Evolutionary conservation across 768 basidiomycete genomes (phyloP).

Genomic region (Suillus tomentosus): DNA sequence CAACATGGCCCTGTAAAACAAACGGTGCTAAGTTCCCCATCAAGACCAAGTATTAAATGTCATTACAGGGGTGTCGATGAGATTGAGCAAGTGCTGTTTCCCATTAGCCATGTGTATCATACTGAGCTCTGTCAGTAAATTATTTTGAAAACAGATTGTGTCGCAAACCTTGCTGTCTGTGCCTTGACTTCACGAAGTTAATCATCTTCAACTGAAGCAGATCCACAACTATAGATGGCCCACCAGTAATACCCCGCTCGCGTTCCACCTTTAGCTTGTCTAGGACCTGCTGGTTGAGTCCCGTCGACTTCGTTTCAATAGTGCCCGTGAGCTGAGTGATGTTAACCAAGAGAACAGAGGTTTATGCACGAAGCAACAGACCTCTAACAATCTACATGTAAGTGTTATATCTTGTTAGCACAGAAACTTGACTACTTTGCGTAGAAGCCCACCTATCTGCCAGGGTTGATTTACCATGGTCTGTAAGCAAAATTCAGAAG

Average conservation of each 20-base stretch:
- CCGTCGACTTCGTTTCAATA: slow-evolving; percentile 63
- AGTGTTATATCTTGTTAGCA: slow-evolving; percentile 12
- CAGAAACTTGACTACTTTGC: background rate
- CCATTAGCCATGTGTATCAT: slow-evolving; percentile 73
- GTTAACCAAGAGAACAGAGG: background rate
- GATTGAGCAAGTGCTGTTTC: slow-evolving; percentile 75
- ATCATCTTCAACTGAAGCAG: slow-evolving; percentile 6
- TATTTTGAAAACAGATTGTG: background rate
- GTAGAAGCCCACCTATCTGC: slow-evolving; percentile 68
- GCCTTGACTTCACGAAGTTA: slow-evolving; percentile 71
- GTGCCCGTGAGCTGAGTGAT: slow-evolving; percentile 78
- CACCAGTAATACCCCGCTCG: slow-evolving; percentile 94
- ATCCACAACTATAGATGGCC: slow-evolving; percentile 18
- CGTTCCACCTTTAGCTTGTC: slow-evolving; percentile 97
- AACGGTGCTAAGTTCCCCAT: too few relatives aligned
- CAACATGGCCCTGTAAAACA: slow-evolving; percentile 80
- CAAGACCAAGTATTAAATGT: background rate
- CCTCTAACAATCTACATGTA: slow-evolving; percentile 69
- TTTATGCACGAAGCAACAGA: slow-evolving; percentile 25
- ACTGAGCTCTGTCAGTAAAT: slow-evolving; percentile 39
- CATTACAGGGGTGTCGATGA: slow-evolving; percentile 92
- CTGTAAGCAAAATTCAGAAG: slow-evolving; percentile 37
- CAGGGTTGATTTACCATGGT: slow-evolving; percentile 95
- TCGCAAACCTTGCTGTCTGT: slow-evolving; percentile 79
- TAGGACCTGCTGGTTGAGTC: slow-evolving; percentile 81